phyloP scores from a whole-genome alignment of 1,284 basidiomycete genomes.

The Ceratobasidium sp. region DNA sequence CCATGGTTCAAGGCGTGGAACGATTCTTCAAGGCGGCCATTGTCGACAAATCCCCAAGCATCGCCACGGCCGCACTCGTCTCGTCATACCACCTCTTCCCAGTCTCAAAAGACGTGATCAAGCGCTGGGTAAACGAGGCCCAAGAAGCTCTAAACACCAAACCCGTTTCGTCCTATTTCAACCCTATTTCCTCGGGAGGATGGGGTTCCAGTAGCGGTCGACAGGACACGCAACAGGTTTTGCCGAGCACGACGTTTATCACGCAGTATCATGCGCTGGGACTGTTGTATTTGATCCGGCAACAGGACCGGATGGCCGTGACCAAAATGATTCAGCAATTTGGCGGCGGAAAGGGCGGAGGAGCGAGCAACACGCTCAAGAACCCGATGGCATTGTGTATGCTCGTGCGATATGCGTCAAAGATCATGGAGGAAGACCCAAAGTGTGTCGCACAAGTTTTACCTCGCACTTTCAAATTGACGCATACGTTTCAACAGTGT shows the following conservation, averaged over 20 bases:
- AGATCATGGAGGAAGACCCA: constrained; percentile 97
- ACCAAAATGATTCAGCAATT: constrained; percentile 99
- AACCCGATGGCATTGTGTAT: constrained; percentile 99
- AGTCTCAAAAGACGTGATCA: constrained; percentile 91
- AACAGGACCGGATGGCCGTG: constrained; percentile 98
- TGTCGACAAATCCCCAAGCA: constrained; percentile 95
- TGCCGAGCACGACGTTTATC: constrained; percentile 88
- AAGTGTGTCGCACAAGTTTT: constrained; percentile 71
- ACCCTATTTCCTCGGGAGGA: constrained; percentile 52
- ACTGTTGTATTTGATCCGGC: constrained; percentile 91
- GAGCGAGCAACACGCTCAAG: constrained; percentile 79
- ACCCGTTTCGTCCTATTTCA: constrained; percentile 73
- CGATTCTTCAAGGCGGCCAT: constrained; percentile 99
- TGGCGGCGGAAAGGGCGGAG: constrained; percentile 76
- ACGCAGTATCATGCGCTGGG: constrained; percentile 98
- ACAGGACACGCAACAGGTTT: constrained; percentile 72
- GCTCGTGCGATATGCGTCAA: constrained; percentile 97
- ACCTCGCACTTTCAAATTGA: background rate
- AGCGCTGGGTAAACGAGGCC: constrained; percentile 98
- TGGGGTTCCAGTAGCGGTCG: constrained; percentile 56
- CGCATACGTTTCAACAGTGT: constrained; percentile 58
- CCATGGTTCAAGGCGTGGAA: constrained; percentile 98
- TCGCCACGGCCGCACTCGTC: constrained; percentile 94
- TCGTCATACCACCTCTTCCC: constrained; percentile 98
- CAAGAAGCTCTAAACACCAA: constrained; percentile 96